Evolutionary conservation across 2,329 filamentous ascomycete genomes (phyloP).

Genomic region (Xylaria sp.): DNA sequence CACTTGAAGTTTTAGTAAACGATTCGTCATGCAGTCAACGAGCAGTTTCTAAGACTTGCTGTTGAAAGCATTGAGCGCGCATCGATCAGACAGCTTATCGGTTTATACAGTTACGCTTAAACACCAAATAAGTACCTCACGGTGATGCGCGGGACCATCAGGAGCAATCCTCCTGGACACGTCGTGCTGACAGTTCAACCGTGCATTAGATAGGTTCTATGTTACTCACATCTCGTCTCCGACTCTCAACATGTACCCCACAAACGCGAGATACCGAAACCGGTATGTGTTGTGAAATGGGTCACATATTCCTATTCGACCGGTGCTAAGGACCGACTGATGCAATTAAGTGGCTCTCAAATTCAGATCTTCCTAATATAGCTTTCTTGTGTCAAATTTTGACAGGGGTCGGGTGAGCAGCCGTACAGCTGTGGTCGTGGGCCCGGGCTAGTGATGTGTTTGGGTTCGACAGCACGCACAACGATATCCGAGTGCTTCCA

Average conservation of each 20-base stretch:
- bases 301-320: conserved; percentile 32
- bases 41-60: neutral
- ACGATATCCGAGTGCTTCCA: conserved; percentile 26
- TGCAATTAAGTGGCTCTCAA: conserved; percentile 20
- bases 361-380: conserved; percentile 25
- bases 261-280: conserved; percentile 37
- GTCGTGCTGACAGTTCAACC: conserved; percentile 25
- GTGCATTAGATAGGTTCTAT: conserved; percentile 22
- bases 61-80: conserved; percentile 5
- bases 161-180: conserved; percentile 23
- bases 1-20: neutral
- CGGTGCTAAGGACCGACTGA: conserved; percentile 12
- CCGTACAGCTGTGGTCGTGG: conserved; percentile 5
- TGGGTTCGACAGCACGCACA: conserved; percentile 17
- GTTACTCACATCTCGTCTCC: conserved; percentile 26
- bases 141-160: neutral
- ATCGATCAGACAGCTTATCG: conserved; percentile 2
- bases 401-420: conserved; percentile 17
- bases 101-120: neutral
- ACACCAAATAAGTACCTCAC: conserved; percentile 1
- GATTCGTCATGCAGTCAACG: conserved; percentile 8
- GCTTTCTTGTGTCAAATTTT: conserved; percentile 1
- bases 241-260: conserved; percentile 35
- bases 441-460: conserved; percentile 16
- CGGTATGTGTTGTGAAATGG: conserved; percentile 33